These are phyloP conservation scores for Beauveria australis DNA, from an alignment of 2,329 filamentous ascomycete genomes.

Conservation along the genomic window DNA sequence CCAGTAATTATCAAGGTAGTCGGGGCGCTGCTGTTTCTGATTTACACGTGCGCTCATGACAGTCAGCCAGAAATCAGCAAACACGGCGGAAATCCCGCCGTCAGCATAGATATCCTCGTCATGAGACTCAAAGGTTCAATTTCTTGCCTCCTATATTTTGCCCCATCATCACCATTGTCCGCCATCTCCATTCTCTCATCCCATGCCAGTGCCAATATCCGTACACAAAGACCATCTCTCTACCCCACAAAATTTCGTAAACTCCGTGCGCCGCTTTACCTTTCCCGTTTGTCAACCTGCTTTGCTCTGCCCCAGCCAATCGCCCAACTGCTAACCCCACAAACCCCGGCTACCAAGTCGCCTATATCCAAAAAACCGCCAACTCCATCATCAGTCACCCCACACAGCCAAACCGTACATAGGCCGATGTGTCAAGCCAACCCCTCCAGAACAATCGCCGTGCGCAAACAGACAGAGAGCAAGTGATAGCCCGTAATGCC, in stretches of 20 bases:
- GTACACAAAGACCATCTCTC: not conserved
- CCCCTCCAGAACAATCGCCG: not conserved
- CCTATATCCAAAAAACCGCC: constrained; percentile 1
- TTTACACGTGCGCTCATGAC: too few species aligned
- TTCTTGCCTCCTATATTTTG: too few species aligned
- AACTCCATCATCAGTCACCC: not conserved
- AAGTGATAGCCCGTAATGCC: constrained; percentile 4
- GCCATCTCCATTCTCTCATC: not conserved
- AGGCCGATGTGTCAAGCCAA: not conserved
- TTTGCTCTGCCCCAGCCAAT: not conserved
- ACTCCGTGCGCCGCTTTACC: not conserved
- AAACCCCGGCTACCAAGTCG: constrained; percentile 6
- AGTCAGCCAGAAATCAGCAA: not conserved
- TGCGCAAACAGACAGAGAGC: not conserved
- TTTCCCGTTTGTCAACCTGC: not conserved
- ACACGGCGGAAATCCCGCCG: not conserved
- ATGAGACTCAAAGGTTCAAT: too few species aligned
- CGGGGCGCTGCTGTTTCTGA: too few species aligned
- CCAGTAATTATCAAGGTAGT: too few species aligned
- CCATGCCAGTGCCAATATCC: not conserved
- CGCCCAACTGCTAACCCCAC: not conserved
- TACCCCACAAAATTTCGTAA: not conserved
- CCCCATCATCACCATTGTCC: not conserved
- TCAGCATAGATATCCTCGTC: not conserved
- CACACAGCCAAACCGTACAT: not conserved